Conservation (phyloP, 148 eudicot genomes). For the Rhododendron ovatum region DNA sequence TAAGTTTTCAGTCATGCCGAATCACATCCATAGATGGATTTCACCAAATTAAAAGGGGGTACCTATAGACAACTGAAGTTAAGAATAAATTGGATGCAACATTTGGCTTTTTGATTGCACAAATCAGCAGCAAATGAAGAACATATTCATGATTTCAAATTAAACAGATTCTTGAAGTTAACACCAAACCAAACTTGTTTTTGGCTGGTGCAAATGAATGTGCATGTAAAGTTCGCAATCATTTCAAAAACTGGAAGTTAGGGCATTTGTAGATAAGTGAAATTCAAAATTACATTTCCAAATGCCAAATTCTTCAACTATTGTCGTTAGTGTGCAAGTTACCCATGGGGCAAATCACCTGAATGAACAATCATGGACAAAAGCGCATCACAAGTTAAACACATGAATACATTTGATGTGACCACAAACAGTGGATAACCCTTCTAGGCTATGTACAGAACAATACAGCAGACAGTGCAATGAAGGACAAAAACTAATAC, state of each 20-base stretch:
- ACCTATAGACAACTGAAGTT: background rate
- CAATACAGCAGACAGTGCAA: background rate
- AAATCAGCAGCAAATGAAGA: background rate
- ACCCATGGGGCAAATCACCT: background rate
- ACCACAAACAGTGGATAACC: background rate
- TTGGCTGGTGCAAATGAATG: background rate
- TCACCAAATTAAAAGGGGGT: background rate
- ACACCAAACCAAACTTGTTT: background rate
- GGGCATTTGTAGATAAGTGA: background rate
- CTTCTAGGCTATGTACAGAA: constrained; percentile 1
- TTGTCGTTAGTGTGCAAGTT: background rate
- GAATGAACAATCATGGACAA: background rate
- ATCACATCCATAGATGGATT: background rate
- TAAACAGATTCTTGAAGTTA: no score
- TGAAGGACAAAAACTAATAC: background rate
- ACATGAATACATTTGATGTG: background rate
- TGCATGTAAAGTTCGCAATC: background rate
- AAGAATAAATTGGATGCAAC: background rate
- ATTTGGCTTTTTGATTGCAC: background rate
- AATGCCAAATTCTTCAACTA: background rate
- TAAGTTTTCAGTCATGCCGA: background rate
- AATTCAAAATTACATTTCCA: background rate
- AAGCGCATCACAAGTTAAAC: background rate
- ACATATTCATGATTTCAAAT: background rate
- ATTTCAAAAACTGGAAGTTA: background rate